Conservation (phyloP, 164 flowering plant genomes). For the Magnolia officinalis region DNA sequence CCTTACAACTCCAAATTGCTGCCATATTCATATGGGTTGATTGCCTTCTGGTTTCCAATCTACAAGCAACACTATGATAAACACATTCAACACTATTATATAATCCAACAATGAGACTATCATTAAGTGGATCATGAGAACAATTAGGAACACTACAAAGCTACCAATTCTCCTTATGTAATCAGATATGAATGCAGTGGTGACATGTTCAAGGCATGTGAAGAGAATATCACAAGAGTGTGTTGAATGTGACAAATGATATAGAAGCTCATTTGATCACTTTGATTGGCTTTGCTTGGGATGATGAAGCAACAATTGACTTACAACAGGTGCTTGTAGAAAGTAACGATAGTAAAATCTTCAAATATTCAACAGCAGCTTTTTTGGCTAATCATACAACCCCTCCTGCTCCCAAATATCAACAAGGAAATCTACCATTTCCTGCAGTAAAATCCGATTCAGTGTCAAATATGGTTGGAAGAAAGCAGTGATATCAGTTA, state of each 20-base stretch:
- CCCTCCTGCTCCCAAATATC: conserved; percentile 93
- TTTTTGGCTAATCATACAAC: conserved; percentile 52
- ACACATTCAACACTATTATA: not conserved
- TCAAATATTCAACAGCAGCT: not conserved
- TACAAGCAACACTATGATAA: not conserved
- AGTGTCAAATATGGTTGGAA: not conserved
- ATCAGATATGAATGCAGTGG: not conserved
- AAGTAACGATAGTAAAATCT: not conserved
- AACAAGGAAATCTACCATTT: conserved; percentile 82
- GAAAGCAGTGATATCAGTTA: not conserved
- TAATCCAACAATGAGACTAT: too few species aligned
- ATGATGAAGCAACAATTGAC: not conserved
- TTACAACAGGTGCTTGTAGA: not conserved
- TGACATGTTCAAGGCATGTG: not conserved
- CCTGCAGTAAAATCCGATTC: conserved; percentile 31
- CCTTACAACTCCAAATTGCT: too few species aligned
- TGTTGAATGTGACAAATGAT: not conserved
- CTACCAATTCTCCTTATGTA: not conserved
- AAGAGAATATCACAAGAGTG: not conserved
- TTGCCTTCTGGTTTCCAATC: too few species aligned
- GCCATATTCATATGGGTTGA: too few species aligned
- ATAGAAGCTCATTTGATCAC: not conserved
- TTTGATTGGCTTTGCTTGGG: not conserved
- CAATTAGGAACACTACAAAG: not conserved
- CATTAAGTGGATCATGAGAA: not conserved